Evolutionary conservation across 2,329 filamentous ascomycete species (phyloP).

Genomic region (Penicillium sp.): DNA sequence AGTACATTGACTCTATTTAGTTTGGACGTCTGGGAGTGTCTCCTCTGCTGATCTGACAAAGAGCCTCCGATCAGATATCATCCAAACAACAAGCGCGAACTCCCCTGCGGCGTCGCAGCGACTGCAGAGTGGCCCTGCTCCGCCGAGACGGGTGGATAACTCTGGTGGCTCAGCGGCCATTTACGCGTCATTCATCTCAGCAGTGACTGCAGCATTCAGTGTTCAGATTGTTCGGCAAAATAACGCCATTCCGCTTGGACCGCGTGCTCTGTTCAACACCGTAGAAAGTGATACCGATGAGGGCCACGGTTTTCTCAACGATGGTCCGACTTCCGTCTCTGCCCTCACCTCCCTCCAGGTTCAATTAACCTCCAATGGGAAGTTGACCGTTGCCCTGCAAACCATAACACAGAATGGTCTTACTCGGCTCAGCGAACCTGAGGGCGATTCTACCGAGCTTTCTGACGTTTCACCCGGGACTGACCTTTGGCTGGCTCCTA

Average conservation of each 20-base stretch:
- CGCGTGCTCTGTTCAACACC: constrained; percentile 45
- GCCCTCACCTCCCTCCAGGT: constrained; percentile 44
- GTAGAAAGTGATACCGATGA: constrained; percentile 39
- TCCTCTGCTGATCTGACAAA: constrained; percentile 42
- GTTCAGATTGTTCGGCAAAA: constrained; percentile 42
- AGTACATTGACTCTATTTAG: constrained; percentile 34
- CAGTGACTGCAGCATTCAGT: constrained; percentile 42
- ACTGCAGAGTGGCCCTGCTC: constrained; percentile 28
- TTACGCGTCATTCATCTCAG: constrained; percentile 47
- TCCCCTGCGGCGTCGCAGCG: constrained; percentile 30
- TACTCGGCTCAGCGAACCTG: constrained; percentile 34
- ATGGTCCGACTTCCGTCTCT: constrained; percentile 31
- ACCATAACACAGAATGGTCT: constrained; percentile 44
- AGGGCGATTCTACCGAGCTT: constrained; percentile 24
- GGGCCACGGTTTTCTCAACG: constrained; percentile 32
- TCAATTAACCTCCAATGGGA: constrained; percentile 43
- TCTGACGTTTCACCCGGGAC: constrained; percentile 29
- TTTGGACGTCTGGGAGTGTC: constrained; percentile 37
- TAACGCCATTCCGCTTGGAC: constrained; percentile 46
- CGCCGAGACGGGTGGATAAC: constrained; percentile 35
- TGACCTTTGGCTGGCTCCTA: constrained; percentile 49
- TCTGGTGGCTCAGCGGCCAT: constrained; percentile 41
- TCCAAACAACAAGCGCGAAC: constrained; percentile 26
- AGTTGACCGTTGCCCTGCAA: constrained; percentile 42
- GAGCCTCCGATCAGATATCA: constrained; percentile 37